A percentile compares a stretch with the other conserved stretches of the same genome.
Evolutionary conservation across 169 alveolate species (phyloP).

Genomic region (Eimeria maxima): DNA sequence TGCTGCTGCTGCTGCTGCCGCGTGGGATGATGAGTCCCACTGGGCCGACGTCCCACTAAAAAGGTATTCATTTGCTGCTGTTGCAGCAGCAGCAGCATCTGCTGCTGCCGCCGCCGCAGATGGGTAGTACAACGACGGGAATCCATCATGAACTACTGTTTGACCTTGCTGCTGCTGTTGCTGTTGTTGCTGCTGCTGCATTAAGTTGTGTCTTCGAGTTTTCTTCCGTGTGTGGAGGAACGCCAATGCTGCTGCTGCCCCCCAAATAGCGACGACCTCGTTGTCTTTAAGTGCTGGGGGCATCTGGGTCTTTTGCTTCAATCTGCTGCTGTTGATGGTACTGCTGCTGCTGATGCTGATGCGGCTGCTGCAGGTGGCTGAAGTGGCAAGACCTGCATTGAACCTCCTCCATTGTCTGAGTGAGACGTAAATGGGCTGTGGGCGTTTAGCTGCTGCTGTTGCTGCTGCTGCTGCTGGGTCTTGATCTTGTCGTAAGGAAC

Average conservation of each 20-base stretch:
- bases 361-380: background rate
- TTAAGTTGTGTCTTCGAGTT: background rate
- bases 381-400: background rate
- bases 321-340: background rate
- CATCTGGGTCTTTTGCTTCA: conserved; percentile 1
- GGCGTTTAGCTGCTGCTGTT: background rate
- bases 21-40: background rate
- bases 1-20: conserved; percentile 48
- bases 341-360: conserved; percentile 35
- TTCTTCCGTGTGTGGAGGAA: background rate
- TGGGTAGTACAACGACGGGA: conserved; percentile 9
- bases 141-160: background rate
- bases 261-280: conserved; percentile 37
- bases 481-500: background rate
- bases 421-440: background rate
- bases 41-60: background rate
- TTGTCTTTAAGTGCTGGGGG: conserved; percentile 16
- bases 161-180: background rate
- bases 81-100: background rate
- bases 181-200: conserved; percentile 21
- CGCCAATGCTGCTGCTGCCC: conserved; percentile 24
- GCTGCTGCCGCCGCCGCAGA: conserved; percentile 41
- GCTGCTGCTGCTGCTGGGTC: background rate
- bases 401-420: conserved; percentile 9
- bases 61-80: background rate